A percentile compares a stretch with the other conserved stretches of the same genome.
Evolutionary conservation across 306 rosid species (phyloP).

Genomic region (Luffa aegyptiaca): DNA sequence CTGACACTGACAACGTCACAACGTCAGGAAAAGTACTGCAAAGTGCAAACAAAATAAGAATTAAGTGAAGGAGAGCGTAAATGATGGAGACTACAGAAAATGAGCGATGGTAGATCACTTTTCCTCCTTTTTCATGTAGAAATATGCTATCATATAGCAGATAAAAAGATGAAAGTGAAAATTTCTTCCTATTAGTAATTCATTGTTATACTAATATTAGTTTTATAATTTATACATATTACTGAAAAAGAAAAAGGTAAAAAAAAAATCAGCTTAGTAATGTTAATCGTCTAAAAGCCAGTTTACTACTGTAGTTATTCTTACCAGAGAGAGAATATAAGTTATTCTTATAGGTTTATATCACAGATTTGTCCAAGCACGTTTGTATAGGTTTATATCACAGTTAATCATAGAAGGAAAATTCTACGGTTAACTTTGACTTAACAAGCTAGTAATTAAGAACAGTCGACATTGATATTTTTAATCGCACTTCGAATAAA

Average conservation of each 20-base stretch:
- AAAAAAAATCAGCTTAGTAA: background rate
- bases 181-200: background rate
- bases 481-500: background rate
- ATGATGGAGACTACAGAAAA: too few relatives aligned
- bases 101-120: background rate
- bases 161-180: background rate
- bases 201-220: background rate
- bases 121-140: background rate
- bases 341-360: background rate
- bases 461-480: background rate
- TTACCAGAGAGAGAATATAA: background rate
- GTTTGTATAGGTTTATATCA: too few relatives aligned
- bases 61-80: too few relatives aligned
- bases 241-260: too few relatives aligned
- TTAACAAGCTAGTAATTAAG: background rate
- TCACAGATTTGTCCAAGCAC: background rate
- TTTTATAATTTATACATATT: background rate
- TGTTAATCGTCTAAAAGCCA: background rate
- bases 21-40: too few relatives aligned
- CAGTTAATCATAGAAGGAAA: background rate
- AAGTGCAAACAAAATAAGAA: too few relatives aligned
- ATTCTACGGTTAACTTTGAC: background rate
- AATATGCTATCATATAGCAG: background rate
- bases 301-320: background rate
- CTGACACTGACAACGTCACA: too few relatives aligned